These are phyloP conservation scores for Chenopodium formosanum DNA, from an alignment of 148 eudicot genomes.

Conservation along the genomic window DNA sequence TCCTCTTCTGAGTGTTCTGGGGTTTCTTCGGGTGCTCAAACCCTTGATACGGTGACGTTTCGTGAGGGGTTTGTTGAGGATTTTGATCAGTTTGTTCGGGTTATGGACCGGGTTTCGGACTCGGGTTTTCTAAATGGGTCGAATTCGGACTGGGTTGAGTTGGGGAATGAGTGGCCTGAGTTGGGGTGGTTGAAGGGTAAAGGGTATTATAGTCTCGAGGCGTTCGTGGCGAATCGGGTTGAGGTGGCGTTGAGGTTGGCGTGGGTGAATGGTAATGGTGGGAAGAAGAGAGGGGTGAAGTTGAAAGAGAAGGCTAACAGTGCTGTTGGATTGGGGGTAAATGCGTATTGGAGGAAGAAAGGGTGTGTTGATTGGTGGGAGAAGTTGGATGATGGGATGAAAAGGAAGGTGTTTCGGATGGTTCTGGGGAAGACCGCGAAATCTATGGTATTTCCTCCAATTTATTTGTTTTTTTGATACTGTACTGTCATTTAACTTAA, in stretches of 20 bases:
- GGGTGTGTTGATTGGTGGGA: constrained; percentile 98
- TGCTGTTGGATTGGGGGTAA: constrained; percentile 58
- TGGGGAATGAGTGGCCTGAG: constrained; percentile 73
- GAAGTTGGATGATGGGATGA: constrained; percentile 49
- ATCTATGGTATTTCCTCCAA: constrained; percentile 57
- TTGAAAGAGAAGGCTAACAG: constrained; percentile 60
- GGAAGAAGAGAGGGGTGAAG: constrained; percentile 83
- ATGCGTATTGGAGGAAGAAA: constrained; percentile 92
- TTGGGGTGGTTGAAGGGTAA: constrained; percentile 82
- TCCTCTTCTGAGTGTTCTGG: constrained; percentile 57
- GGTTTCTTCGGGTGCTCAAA: constrained; percentile 3
- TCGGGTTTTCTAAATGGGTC: constrained; percentile 64
- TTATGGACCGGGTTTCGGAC: constrained; percentile 60
- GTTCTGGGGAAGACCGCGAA: constrained; percentile 55
- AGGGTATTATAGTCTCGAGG: constrained; percentile 84
- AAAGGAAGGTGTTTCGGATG: constrained; percentile 41
- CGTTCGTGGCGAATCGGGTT: constrained; percentile 68
- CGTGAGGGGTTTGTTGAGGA: constrained; percentile 49
- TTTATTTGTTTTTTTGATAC: background rate
- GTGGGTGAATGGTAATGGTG: constrained; percentile 67
- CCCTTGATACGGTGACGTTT: constrained; percentile 63
- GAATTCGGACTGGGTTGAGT: constrained; percentile 48
- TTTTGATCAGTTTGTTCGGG: constrained; percentile 49
- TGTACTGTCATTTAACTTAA: background rate
- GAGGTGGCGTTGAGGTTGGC: constrained; percentile 82